These are phyloP conservation scores for Clonostachys rhizophaga DNA, from an alignment of 2,329 filamentous ascomycete species.

Conservation along the genomic window DNA sequence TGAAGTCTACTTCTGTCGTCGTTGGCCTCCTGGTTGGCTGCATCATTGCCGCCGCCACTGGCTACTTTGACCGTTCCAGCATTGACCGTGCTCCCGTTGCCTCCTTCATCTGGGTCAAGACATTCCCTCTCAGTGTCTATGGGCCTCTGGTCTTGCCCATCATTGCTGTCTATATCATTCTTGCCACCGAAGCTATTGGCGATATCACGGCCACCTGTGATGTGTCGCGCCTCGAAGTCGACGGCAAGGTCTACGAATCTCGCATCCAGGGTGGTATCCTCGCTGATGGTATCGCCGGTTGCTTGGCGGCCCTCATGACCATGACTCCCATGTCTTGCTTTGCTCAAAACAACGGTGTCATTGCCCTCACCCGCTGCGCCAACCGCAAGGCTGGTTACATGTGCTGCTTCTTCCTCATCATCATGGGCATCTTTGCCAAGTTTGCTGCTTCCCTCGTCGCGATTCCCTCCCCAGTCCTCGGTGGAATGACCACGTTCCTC, in stretches of 20 bases:
- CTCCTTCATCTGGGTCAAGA: constrained; percentile 76
- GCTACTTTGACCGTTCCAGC: constrained; percentile 71
- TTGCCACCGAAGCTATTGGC: constrained; percentile 75
- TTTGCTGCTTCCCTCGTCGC: constrained; percentile 75
- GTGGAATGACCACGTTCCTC: constrained; percentile 76
- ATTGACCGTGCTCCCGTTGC: constrained; percentile 68
- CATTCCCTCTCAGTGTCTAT: constrained; percentile 68
- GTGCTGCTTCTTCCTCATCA: constrained; percentile 69
- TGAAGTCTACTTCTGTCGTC: constrained; percentile 76
- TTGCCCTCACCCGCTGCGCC: constrained; percentile 75
- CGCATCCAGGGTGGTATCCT: constrained; percentile 76
- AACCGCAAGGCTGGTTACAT: constrained; percentile 78
- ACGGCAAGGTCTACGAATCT: constrained; percentile 67
- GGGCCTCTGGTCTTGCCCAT: constrained; percentile 70
- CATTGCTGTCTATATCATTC: constrained; percentile 65
- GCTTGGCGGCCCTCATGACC: constrained; percentile 72
- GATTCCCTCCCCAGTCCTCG: constrained; percentile 64
- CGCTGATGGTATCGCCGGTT: constrained; percentile 71
- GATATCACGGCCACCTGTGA: constrained; percentile 80
- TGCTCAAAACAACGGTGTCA: constrained; percentile 82
- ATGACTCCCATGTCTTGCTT: constrained; percentile 78
- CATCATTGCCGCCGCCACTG: constrained; percentile 71
- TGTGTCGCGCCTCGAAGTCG: constrained; percentile 70
- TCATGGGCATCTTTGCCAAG: constrained; percentile 81
- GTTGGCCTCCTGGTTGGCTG: constrained; percentile 71